Evolutionary conservation across 1,284 basidiomycete genomes (phyloP).

Genomic region (Papiliotrema flavescens): DNA sequence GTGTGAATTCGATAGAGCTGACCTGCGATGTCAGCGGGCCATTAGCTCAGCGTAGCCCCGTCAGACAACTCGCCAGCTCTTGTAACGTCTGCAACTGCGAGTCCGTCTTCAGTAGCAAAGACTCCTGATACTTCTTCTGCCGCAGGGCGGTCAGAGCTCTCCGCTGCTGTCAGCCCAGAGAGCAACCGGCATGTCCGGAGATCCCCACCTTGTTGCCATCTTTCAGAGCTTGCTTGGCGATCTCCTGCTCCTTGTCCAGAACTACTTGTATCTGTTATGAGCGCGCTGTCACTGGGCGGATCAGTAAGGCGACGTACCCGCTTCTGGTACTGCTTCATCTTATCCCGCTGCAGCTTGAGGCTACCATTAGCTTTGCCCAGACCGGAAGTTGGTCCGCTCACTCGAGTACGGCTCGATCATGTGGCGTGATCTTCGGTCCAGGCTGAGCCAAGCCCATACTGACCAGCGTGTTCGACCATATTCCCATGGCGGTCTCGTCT

Average conservation of each 20-base stretch:
- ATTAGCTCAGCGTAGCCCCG: neutral
- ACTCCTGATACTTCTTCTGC: conserved; percentile 88
- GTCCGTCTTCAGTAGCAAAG: conserved; percentile 82
- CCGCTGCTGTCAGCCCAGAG: conserved; percentile 22
- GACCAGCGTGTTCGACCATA: conserved; percentile 35
- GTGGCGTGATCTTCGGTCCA: conserved; percentile 81
- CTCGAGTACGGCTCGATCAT: conserved; percentile 93
- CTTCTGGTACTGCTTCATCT: conserved; percentile 91
- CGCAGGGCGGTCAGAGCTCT: conserved; percentile 81
- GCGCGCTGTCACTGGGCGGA: neutral
- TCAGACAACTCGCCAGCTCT: conserved; percentile 64
- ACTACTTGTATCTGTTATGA: conserved; percentile 72
- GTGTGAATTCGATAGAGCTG: conserved; percentile 91
- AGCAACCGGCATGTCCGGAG: neutral
- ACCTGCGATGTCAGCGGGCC: conserved; percentile 57
- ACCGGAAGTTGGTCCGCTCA: conserved; percentile 50
- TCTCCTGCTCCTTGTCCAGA: conserved; percentile 80
- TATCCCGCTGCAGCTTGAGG: conserved; percentile 92
- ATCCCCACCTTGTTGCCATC: conserved; percentile 69
- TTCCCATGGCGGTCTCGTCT: conserved; percentile 27
- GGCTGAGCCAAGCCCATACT: conserved; percentile 60
- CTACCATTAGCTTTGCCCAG: conserved; percentile 50
- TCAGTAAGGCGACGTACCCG: conserved; percentile 58
- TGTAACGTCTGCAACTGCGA: conserved; percentile 83
- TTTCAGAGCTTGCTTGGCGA: conserved; percentile 77